Evolutionary conservation across 768 basidiomycete species (phyloP).

Genomic region (Termitomyces sp.): DNA sequence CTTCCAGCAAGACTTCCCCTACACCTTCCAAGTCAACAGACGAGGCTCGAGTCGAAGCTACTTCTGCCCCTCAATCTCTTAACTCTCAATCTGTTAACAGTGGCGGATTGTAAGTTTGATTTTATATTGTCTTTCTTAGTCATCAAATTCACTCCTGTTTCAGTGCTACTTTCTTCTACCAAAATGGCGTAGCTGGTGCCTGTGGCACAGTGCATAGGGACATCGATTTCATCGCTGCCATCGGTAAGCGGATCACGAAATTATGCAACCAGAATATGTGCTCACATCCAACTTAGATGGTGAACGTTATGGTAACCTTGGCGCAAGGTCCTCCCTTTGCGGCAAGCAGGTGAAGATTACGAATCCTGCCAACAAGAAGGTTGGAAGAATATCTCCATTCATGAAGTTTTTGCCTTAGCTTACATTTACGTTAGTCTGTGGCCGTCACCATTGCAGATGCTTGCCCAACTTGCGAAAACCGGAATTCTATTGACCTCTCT

Average conservation of each 20-base stretch:
- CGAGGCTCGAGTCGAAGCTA: constrained; percentile 1
- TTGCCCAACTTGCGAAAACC: constrained; percentile 71
- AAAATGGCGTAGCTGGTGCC: constrained; percentile 70
- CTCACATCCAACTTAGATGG: constrained; percentile 31
- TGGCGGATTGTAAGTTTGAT: constrained; percentile 40
- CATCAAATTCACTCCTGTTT: constrained; percentile 1
- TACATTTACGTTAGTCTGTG: constrained; percentile 28
- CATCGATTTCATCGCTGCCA: constrained; percentile 51
- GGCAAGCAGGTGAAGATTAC: constrained; percentile 59
- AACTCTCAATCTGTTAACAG: constrained; percentile 21
- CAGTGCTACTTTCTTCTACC: constrained; percentile 65
- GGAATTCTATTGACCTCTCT: constrained; percentile 74
- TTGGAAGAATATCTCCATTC: constrained; percentile 11
- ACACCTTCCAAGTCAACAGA: constrained; percentile 8
- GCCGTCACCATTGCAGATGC: constrained; percentile 67
- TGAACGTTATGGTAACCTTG: constrained; percentile 43
- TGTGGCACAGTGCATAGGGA: constrained; percentile 67
- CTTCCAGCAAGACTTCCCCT: constrained; percentile 11
- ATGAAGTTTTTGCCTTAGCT: constrained; percentile 1
- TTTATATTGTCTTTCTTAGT: not conserved
- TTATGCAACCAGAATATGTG: not conserved
- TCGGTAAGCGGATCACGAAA: constrained; percentile 37
- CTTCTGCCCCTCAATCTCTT: constrained; percentile 11
- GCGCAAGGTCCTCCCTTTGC: constrained; percentile 50
- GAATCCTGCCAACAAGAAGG: constrained; percentile 53